Evolutionary conservation across 2,329 filamentous ascomycete species (phyloP).

Genomic region (Chrysosphaeria jannelii): DNA sequence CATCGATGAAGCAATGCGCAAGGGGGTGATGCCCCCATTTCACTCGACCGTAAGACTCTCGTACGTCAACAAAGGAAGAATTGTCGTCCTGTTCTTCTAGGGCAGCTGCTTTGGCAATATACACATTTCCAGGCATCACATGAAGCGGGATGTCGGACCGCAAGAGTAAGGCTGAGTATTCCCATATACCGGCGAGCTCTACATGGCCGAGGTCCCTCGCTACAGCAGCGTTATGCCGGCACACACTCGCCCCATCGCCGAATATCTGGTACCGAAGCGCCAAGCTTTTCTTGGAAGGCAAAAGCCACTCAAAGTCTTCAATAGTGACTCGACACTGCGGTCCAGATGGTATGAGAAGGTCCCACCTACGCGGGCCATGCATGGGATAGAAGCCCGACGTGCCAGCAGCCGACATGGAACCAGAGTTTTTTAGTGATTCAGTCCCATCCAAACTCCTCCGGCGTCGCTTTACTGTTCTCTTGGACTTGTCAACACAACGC

Average conservation of each 20-base stretch:
- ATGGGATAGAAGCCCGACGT: too few relatives aligned
- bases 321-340: constrained; percentile 46
- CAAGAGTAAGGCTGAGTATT: constrained; percentile 46
- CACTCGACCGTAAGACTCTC: constrained; percentile 27
- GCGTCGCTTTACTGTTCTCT: too few relatives aligned
- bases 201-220: constrained; percentile 38
- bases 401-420: too few relatives aligned
- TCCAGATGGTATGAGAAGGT: constrained; percentile 3
- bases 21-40: constrained; percentile 39
- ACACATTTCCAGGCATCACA: too few relatives aligned
- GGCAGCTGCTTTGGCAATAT: too few relatives aligned
- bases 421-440: too few relatives aligned
- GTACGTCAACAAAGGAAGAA: constrained; percentile 38
- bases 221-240: constrained; percentile 52
- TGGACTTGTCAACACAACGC: constrained; percentile 28
- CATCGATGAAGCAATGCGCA: constrained; percentile 26
- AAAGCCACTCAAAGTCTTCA: constrained; percentile 32
- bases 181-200: constrained; percentile 62
- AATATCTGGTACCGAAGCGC: constrained; percentile 61
- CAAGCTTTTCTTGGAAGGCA: constrained; percentile 54
- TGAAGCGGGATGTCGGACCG: constrained; percentile 46
- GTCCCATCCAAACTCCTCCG: too few relatives aligned
- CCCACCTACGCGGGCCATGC: too few relatives aligned
- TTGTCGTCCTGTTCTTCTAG: constrained; percentile 2
- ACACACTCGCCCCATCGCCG: constrained; percentile 54